phyloP scores from a whole-genome alignment of 805 yeast species.

The Myxozyma vanderwaltii region DNA sequence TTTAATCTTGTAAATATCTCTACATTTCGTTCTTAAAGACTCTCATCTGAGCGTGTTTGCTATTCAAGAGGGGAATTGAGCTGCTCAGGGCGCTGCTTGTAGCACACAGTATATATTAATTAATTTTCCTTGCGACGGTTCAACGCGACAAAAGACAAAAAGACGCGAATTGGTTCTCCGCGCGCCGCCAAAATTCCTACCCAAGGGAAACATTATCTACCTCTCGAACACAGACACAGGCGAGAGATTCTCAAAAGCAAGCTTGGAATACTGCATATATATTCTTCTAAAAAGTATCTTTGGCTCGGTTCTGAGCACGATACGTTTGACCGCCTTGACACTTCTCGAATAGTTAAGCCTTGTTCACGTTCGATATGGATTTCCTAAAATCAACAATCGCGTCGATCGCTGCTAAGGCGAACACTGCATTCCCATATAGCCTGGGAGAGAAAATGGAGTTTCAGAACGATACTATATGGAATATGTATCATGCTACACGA shows the following conservation, averaged over 20 bases:
- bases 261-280: background rate
- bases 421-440: conserved; percentile 38
- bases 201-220: too few relatives aligned
- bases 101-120: too few relatives aligned
- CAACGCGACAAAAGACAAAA: too few relatives aligned
- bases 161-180: too few relatives aligned
- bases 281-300: background rate
- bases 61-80: too few relatives aligned
- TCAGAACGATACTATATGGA: conserved; percentile 56
- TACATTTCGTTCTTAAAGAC: too few relatives aligned
- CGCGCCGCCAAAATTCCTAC: too few relatives aligned
- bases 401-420: conserved; percentile 37
- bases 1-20: too few relatives aligned
- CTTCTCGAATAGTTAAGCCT: background rate
- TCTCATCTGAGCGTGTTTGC: too few relatives aligned
- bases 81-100: too few relatives aligned
- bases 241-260: background rate
- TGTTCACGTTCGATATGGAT: conserved; percentile 35
- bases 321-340: background rate
- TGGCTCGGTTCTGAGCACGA: background rate
- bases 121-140: too few relatives aligned
- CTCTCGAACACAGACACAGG: too few relatives aligned
- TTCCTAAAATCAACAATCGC: conserved; percentile 38
- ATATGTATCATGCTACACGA: conserved; percentile 58
- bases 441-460: conserved; percentile 37